phyloP scores from a whole-genome alignment of 2,329 filamentous ascomycete genomes.

The Exophiala xenobiotica region DNA sequence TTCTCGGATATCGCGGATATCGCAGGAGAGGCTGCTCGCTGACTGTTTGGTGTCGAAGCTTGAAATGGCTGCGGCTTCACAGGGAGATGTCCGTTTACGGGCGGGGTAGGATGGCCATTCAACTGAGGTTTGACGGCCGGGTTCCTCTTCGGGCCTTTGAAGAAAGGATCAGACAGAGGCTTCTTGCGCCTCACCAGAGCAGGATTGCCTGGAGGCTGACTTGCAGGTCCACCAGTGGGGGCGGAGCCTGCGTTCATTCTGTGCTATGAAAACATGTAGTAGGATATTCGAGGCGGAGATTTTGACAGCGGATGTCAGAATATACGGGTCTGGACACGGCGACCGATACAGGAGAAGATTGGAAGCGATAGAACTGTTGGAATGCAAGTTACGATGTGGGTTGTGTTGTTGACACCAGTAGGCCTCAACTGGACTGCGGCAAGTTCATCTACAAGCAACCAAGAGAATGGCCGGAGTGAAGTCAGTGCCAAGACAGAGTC shows the following conservation, averaged over 20 bases:
- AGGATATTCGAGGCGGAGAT: no score
- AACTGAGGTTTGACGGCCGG: conserved; percentile 10
- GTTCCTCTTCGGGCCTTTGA: conserved; percentile 19
- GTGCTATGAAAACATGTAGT: conserved; percentile 10
- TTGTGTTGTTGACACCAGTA: no score
- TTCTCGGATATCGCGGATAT: conserved; percentile 13
- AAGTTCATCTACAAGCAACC: not conserved
- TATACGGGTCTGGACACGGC: not conserved
- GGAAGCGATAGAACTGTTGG: no score
- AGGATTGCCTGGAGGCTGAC: conserved; percentile 13
- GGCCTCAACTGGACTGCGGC: not conserved
- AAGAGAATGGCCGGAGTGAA: not conserved
- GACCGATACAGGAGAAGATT: not conserved
- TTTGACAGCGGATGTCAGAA: not conserved
- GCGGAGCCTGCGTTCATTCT: conserved; percentile 25
- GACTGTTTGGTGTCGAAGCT: conserved; percentile 6
- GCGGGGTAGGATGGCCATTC: conserved; percentile 25
- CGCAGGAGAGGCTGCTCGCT: conserved; percentile 11
- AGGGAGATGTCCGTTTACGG: conserved; percentile 17
- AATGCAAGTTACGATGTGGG: no score
- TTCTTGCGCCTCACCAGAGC: conserved; percentile 25
- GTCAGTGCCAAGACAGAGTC: not conserved
- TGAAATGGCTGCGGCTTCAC: conserved; percentile 6
- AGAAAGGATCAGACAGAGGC: conserved; percentile 27
- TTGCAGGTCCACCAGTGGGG: conserved; percentile 18